Evolutionary conservation across 768 basidiomycete species (phyloP).

Genomic region (Pleurotus platypus): DNA sequence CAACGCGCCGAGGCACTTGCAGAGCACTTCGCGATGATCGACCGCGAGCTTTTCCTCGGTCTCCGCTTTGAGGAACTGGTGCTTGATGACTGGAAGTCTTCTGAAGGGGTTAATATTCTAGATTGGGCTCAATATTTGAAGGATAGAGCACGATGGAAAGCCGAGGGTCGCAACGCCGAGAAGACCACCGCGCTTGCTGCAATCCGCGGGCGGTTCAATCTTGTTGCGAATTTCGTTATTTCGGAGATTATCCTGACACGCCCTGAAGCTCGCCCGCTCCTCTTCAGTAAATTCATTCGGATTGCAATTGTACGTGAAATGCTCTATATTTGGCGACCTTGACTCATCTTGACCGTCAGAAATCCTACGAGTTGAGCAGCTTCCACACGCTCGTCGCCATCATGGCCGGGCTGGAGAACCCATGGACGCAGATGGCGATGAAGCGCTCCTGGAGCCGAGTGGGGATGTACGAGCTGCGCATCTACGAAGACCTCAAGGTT

Average conservation of each 20-base stretch:
- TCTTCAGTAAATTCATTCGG: slow-evolving; percentile 80
- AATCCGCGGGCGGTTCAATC: slow-evolving; percentile 79
- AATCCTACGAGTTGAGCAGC: slow-evolving; percentile 75
- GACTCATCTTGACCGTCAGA: slow-evolving; percentile 38
- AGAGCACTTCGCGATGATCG: slow-evolving; percentile 83
- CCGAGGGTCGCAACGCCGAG: slow-evolving; percentile 49
- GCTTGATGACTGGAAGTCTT: slow-evolving; percentile 63
- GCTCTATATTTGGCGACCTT: background rate
- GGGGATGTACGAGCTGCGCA: slow-evolving; percentile 65
- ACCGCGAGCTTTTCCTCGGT: slow-evolving; percentile 80
- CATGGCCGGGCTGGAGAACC: slow-evolving; percentile 68
- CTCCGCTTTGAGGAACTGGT: slow-evolving; percentile 90
- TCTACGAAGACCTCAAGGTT: slow-evolving; percentile 67
- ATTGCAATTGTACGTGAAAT: slow-evolving; percentile 70
- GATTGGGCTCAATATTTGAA: slow-evolving; percentile 86
- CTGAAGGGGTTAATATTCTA: slow-evolving; percentile 62
- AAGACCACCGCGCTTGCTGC: slow-evolving; percentile 73
- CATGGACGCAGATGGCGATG: slow-evolving; percentile 68
- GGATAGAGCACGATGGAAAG: slow-evolving; percentile 67
- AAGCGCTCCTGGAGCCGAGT: slow-evolving; percentile 63
- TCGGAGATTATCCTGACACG: slow-evolving; percentile 80
- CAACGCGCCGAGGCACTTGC: slow-evolving; percentile 62
- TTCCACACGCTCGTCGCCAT: slow-evolving; percentile 80
- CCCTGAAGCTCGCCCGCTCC: slow-evolving; percentile 54
- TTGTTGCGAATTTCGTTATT: slow-evolving; percentile 76